Evolutionary conservation across 2,329 filamentous ascomycete species (phyloP).

Genomic region (Lecanosticta acicola): DNA sequence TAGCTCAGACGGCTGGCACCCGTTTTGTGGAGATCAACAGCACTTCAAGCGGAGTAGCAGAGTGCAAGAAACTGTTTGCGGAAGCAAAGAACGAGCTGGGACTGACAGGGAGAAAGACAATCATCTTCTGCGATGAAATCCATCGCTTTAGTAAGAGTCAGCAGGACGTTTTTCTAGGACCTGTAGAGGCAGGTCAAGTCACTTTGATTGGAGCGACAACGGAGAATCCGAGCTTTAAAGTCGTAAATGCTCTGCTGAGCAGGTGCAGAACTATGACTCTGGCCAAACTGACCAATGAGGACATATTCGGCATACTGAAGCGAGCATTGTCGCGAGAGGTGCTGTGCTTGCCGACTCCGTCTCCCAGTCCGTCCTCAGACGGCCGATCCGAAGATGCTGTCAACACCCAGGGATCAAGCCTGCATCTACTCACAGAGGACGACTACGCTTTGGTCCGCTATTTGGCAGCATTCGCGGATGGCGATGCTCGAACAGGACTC

Average conservation of each 20-base stretch:
- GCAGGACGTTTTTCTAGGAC: conserved; percentile 89
- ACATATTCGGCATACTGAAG: conserved; percentile 67
- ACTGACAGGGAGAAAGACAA: conserved; percentile 82
- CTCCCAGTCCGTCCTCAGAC: conserved; percentile 23
- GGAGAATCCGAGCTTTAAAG: conserved; percentile 92
- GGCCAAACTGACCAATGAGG: conserved; percentile 63
- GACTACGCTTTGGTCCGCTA: conserved; percentile 64
- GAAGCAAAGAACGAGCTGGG: conserved; percentile 75
- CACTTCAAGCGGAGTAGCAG: conserved; percentile 77
- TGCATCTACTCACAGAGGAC: conserved; percentile 58
- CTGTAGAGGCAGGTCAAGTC: conserved; percentile 84
- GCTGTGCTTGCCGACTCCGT: conserved; percentile 50
- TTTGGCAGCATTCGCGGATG: conserved; percentile 80
- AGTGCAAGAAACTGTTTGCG: conserved; percentile 86
- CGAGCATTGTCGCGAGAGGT: conserved; percentile 57
- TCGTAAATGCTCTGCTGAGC: conserved; percentile 80
- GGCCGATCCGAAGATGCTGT: conserved; percentile 2
- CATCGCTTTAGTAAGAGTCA: conserved; percentile 87
- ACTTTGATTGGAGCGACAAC: conserved; percentile 93
- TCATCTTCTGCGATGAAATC: conserved; percentile 97
- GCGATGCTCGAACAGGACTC: conserved; percentile 85
- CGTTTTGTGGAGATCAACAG: conserved; percentile 96
- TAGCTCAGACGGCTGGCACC: conserved; percentile 73
- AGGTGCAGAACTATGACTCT: conserved; percentile 88
- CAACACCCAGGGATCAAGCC: conserved; percentile 23